Conservation (phyloP, 2,329 filamentous ascomycete species). For the Ophiostoma populinum region DNA sequence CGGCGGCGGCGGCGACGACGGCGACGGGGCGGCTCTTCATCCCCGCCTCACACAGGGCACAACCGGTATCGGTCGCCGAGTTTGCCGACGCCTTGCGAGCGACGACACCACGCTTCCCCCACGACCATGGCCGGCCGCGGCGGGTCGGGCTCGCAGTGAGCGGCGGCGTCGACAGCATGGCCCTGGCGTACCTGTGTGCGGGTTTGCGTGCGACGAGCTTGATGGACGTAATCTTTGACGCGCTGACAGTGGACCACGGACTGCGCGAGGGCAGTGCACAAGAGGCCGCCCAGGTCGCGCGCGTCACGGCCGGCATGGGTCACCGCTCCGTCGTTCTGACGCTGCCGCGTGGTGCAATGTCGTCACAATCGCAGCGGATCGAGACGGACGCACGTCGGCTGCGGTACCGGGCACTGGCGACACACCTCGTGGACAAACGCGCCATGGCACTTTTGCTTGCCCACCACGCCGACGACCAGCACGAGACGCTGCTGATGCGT, state of each 20-base stretch:
- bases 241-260: constrained; percentile 39
- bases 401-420: constrained; percentile 56
- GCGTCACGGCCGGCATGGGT: constrained; percentile 19
- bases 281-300: constrained; percentile 33
- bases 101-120: constrained; percentile 30
- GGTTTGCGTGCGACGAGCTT: not conserved
- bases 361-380: constrained; percentile 33
- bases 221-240: too few relatives aligned
- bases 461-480: constrained; percentile 81
- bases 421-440: constrained; percentile 31
- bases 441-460: constrained; percentile 54
- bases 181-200: constrained; percentile 56
- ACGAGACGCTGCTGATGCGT: constrained; percentile 76
- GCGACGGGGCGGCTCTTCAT: too few relatives aligned
- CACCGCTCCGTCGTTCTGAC: constrained; percentile 14
- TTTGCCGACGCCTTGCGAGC: constrained; percentile 33
- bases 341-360: too few relatives aligned
- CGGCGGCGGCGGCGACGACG: too few relatives aligned
- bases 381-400: constrained; percentile 60
- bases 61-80: constrained; percentile 22
- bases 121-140: constrained; percentile 19
- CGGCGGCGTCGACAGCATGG: constrained; percentile 97
- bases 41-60: constrained; percentile 22
- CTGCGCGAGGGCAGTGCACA: constrained; percentile 31
- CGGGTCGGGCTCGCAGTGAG: constrained; percentile 57